Conservation (phyloP, 345 rosid species). For the Populus ilicifolia region DNA sequence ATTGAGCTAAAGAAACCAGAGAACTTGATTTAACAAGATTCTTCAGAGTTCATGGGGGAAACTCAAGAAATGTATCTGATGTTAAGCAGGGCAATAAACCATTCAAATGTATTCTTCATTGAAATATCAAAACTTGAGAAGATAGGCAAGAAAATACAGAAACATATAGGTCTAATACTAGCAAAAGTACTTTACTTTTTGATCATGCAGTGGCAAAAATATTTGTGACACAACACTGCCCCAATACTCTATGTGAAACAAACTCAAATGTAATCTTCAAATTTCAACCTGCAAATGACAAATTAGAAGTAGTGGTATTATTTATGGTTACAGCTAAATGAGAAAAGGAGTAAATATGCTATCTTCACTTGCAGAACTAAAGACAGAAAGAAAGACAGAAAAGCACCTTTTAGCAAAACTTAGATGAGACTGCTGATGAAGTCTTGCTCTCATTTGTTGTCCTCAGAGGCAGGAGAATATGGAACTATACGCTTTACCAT, state of each 20-base stretch:
- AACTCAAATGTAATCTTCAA: conserved; percentile 20
- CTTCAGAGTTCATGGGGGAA: neutral
- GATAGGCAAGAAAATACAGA: conserved; percentile 12
- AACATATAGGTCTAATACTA: neutral
- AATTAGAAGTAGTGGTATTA: neutral
- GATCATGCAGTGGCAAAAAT: neutral
- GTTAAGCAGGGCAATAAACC: neutral
- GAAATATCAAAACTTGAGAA: conserved; percentile 4
- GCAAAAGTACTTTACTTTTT: neutral
- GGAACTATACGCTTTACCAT: neutral
- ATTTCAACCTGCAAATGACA: conserved; percentile 24
- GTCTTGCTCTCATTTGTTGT: conserved; percentile 15
- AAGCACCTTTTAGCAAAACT: conserved; percentile 11
- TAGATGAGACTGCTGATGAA: conserved; percentile 5
- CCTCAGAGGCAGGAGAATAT: neutral
- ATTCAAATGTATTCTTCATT: neutral
- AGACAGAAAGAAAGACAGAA: neutral
- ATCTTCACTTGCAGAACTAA: neutral
- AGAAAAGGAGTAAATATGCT: neutral
- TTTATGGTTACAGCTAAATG: neutral
- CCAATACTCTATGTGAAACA: conserved; percentile 2
- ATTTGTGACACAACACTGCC: conserved; percentile 9
- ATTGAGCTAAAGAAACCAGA: neutral
- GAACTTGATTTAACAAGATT: neutral
- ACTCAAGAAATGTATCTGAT: neutral